Conservation (phyloP, 2,329 filamentous ascomycete species). For the Emergomyces africanus region DNA sequence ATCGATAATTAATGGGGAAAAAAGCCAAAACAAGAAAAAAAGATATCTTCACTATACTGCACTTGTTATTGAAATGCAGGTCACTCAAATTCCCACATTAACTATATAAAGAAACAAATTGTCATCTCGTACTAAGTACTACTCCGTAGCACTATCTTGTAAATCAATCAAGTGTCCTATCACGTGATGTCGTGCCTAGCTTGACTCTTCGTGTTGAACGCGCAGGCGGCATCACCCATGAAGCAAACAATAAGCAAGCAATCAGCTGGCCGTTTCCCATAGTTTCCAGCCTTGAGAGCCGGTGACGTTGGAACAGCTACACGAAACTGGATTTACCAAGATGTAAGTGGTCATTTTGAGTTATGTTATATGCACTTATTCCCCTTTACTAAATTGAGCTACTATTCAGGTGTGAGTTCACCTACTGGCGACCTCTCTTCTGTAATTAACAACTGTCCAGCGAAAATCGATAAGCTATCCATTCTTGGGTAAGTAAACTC, state of each 20-base stretch:
- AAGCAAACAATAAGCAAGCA: neutral
- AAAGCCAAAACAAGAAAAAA: too few species aligned
- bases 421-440: neutral
- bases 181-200: slow-evolving; percentile 2
- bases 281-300: neutral
- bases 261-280: neutral
- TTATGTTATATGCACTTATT: neutral
- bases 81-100: too few species aligned
- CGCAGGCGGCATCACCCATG: neutral
- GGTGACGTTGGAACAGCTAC: neutral
- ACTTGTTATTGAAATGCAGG: too few species aligned
- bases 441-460: slow-evolving; percentile 29
- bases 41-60: too few species aligned
- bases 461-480: slow-evolving; percentile 78
- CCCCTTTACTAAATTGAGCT: neutral
- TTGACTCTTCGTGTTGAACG: neutral
- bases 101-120: too few species aligned
- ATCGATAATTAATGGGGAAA: too few species aligned
- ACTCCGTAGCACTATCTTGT: too few species aligned
- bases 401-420: slow-evolving; percentile 11
- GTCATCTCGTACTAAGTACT: too few species aligned
- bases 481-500: slow-evolving; percentile 53
- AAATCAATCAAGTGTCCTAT: too few species aligned
- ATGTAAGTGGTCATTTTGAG: slow-evolving; percentile 6
- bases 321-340: neutral